Evolutionary conservation across 495 filamentous ascomycete species (phyloP).

Genomic region (Hyaloscypha hepaticicola): DNA sequence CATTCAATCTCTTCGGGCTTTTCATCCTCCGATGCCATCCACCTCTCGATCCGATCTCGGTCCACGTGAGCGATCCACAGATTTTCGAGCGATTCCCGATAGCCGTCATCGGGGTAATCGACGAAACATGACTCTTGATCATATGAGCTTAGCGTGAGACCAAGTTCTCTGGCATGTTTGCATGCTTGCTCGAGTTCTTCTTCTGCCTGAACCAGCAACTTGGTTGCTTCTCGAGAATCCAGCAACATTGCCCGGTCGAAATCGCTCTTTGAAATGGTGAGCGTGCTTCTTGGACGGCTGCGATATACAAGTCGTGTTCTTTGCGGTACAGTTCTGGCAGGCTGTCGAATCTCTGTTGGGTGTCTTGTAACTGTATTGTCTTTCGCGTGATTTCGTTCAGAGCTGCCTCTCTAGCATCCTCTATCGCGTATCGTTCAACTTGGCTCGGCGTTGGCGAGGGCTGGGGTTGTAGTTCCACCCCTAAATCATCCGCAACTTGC

Average conservation of each 20-base stretch:
- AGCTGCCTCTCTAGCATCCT: no score
- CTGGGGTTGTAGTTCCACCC: no score
- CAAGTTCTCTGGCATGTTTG: background rate
- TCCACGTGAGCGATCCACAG: background rate
- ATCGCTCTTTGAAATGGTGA: background rate
- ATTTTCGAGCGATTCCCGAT: constrained; percentile 8
- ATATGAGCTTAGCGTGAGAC: background rate
- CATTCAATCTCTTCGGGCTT: background rate
- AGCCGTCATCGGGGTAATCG: constrained; percentile 11
- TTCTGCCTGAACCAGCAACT: constrained; percentile 1
- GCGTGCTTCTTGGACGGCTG: background rate
- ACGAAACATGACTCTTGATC: constrained; percentile 16
- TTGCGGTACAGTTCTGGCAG: no score
- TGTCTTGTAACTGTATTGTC: no score
- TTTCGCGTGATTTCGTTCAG: no score
- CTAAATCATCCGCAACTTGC: no score
- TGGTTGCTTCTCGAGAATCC: background rate
- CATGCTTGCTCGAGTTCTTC: background rate
- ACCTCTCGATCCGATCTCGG: constrained; percentile 7
- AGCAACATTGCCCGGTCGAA: constrained; percentile 1
- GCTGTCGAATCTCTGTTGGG: no score
- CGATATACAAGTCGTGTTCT: no score
- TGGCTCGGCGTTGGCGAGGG: no score
- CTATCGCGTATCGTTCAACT: no score
- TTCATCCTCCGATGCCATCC: constrained; percentile 9